Evolutionary conservation across 2,329 filamentous ascomycete species (phyloP).

Genomic region (Colletotrichum sublineola): DNA sequence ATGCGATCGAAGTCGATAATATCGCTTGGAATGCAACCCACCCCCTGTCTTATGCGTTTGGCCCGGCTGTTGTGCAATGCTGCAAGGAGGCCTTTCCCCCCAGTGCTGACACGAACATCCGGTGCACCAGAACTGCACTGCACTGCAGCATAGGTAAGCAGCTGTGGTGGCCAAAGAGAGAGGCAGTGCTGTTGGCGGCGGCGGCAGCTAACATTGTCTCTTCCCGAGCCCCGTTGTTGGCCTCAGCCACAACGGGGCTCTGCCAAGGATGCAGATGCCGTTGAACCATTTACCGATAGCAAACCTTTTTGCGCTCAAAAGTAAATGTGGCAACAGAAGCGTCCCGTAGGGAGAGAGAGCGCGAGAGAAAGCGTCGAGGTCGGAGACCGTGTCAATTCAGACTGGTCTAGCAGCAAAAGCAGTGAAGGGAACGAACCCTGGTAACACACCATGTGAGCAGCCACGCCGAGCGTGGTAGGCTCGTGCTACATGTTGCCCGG

Average conservation of each 20-base stretch:
- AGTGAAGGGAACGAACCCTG: neutral
- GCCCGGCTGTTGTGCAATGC: too few species aligned
- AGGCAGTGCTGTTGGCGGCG: slow-evolving; percentile 23
- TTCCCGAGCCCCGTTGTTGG: neutral
- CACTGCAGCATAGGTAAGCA: too few species aligned
- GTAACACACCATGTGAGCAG: slow-evolving; percentile 9
- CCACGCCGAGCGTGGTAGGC: neutral
- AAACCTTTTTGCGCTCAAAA: neutral
- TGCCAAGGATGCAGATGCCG: neutral
- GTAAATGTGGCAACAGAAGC: neutral
- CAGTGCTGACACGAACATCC: slow-evolving; percentile 23
- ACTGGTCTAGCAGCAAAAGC: too few species aligned
- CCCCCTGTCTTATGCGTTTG: too few species aligned
- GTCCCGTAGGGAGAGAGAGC: neutral
- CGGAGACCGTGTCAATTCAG: neutral
- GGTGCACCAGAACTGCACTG: too few species aligned
- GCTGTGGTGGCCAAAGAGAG: neutral
- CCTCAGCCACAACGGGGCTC: slow-evolving; percentile 1
- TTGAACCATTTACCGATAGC: neutral
- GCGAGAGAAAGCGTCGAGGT: neutral
- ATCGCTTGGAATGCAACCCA: too few species aligned
- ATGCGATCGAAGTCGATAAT: neutral
- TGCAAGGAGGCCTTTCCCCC: too few species aligned
- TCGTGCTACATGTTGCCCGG: neutral
- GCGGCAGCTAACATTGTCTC: slow-evolving; percentile 5